These are phyloP conservation scores for Lophiostoma macrostomum DNA, from an alignment of 495 filamentous ascomycete species.

Conservation along the genomic window DNA sequence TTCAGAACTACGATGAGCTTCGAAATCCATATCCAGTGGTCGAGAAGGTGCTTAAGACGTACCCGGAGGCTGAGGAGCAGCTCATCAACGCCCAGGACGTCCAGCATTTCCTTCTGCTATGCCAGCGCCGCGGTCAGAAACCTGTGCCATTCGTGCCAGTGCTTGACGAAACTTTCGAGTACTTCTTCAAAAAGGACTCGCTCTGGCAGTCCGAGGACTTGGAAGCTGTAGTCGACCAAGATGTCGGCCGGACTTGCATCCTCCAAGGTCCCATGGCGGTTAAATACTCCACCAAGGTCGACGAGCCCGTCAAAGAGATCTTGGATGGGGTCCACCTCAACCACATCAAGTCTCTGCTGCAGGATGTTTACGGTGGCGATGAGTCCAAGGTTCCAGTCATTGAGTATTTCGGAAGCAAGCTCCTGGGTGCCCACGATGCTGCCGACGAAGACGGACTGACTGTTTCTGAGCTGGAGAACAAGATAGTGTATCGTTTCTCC, in stretches of 20 bases:
- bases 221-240: constrained; percentile 90
- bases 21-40: constrained; percentile 73
- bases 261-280: constrained; percentile 92
- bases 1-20: constrained; percentile 87
- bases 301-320: constrained; percentile 92
- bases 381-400: constrained; percentile 73
- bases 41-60: constrained; percentile 73
- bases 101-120: constrained; percentile 92
- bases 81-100: constrained; percentile 97
- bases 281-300: constrained; percentile 80
- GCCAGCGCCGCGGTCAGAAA: constrained; percentile 89
- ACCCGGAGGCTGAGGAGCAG: constrained; percentile 81
- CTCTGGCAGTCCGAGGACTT: constrained; percentile 98
- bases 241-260: constrained; percentile 92
- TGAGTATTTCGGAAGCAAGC: constrained; percentile 91
- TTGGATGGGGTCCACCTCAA: constrained; percentile 82
- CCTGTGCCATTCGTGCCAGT: constrained; percentile 92
- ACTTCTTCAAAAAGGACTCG: constrained; percentile 99
- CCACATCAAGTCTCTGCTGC: constrained; percentile 74
- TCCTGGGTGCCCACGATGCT: constrained; percentile 50
- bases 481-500: constrained; percentile 76
- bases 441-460: constrained; percentile 78
- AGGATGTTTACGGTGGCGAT: constrained; percentile 75
- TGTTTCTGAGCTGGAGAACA: constrained; percentile 67
- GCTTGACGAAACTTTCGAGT: constrained; percentile 93